Percentiles rank a stretch among this genome's conserved stretches.
These are phyloP conservation scores for Syncephalis fuscata DNA, from an alignment of 371 early-diverging fungal genomes.

Conservation along the genomic window DNA sequence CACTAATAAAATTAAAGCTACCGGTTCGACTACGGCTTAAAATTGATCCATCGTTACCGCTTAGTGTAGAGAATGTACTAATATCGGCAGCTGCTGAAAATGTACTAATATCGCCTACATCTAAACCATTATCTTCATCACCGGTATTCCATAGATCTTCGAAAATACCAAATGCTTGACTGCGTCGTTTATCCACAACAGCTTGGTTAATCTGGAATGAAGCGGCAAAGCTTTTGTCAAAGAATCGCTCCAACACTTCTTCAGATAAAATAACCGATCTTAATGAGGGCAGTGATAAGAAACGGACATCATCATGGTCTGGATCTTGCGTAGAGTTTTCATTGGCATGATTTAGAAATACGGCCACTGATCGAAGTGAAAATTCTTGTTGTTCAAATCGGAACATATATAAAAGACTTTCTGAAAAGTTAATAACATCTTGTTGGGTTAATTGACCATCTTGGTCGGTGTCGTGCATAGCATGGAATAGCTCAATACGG, in stretches of 20 bases:
- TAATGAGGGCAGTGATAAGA: slow-evolving; percentile 24
- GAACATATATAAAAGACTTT: slow-evolving; percentile 69
- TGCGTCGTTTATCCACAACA: slow-evolving; percentile 15
- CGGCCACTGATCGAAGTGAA: slow-evolving; percentile 47
- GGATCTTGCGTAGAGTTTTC: slow-evolving; percentile 14
- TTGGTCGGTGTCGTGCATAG: slow-evolving; percentile 59
- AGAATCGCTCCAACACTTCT: slow-evolving; percentile 46
- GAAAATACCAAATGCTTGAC: too few relatives aligned
- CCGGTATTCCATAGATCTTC: too few relatives aligned
- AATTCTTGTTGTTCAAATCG: slow-evolving; percentile 37
- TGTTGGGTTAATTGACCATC: slow-evolving; percentile 58
- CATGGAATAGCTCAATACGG: slow-evolving; percentile 68
- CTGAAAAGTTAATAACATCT: slow-evolving; percentile 77
- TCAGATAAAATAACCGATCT: slow-evolving; percentile 60
- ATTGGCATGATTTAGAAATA: slow-evolving; percentile 46
- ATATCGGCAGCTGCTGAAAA: too few relatives aligned
- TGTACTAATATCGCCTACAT: too few relatives aligned
- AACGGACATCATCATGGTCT: slow-evolving; percentile 4
- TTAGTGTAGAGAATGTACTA: too few relatives aligned
- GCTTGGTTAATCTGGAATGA: slow-evolving; percentile 48
- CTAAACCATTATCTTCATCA: too few relatives aligned
- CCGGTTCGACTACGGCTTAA: too few relatives aligned
- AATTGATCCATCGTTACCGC: too few relatives aligned
- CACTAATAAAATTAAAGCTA: too few relatives aligned
- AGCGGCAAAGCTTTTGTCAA: slow-evolving; percentile 39